Evolutionary conservation across 1,284 basidiomycete species (phyloP), one percentile per base, ranked within the genome.

Genomic region (Puccinia novopanici): DNA sequence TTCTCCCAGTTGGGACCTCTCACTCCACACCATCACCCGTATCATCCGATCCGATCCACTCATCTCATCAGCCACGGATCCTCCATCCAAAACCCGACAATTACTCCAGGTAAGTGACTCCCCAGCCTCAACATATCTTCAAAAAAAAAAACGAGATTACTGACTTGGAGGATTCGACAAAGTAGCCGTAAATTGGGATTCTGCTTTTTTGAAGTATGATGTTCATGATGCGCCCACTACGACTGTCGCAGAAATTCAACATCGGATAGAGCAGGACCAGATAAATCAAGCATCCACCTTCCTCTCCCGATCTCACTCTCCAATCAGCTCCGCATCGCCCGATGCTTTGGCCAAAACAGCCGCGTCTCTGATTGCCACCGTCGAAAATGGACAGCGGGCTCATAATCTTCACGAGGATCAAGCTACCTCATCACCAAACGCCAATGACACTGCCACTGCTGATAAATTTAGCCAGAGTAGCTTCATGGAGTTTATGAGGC

Each of bases 391-490:
- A 57, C 30, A 74, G 27, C 30, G 27, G 10, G 37, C 54, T 19
- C 52, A 74, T 6, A 59, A 59, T 30, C 67, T 40, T 34, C 4
- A 63, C 34, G 24, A 19, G 40, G 34, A 37, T 17, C 59, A 22
- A 40, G 2, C 34, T 13, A 27, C 30, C 13, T 59, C 27, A 63
- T 37, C 34, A 17, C n/a, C 30, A 67, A 37, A 19, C 63, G 68
- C 15, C 34, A n/a, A 22, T n/a, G 42, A 59, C 27, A 59, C 17
- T 74, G 27, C 42, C 12, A 82, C 84, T 82, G 95, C 93, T 84
- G 90, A 91, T 61, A 98, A 98, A 86, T 94, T 98, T 85, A 89
- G 91, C 85, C 90, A 95, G 73, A 95, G 93, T 86, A 89, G 90
- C 82, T 98, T 98, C 85, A 88, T 98, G 87, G 89, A 89, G 24